phyloP scores from a whole-genome alignment of 345 rosid genomes.

The Rhodomyrtus tomentosa region DNA sequence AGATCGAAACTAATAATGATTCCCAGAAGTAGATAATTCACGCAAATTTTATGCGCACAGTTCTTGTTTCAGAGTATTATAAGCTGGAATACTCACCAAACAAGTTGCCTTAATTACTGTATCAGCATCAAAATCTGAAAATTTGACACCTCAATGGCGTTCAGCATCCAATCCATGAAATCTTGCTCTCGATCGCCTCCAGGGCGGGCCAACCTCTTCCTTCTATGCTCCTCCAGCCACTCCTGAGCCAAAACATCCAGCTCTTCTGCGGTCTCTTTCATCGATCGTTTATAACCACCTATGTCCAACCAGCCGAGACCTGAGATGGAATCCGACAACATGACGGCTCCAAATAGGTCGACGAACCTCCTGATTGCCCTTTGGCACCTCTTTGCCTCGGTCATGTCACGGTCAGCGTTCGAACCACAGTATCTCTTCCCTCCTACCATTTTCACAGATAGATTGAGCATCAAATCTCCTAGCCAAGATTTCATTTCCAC shows the following conservation, averaged over 20 bases:
- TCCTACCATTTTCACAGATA: conserved; percentile 14
- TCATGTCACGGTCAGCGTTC: not conserved
- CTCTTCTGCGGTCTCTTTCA: conserved; percentile 29
- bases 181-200: conserved; percentile 9
- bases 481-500: conserved; percentile 31
- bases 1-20: not conserved
- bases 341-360: conserved; percentile 10
- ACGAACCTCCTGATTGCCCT: conserved; percentile 9
- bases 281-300: conserved; percentile 10
- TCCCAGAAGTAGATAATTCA: not conserved
- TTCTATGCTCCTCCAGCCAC: conserved; percentile 37
- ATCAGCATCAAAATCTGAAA: conserved; percentile 11
- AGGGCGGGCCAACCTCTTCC: conserved; percentile 1
- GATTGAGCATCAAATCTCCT: conserved; percentile 14
- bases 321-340: conserved; percentile 27
- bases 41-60: not conserved
- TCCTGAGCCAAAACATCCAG: conserved; percentile 12
- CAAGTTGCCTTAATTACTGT: conserved; percentile 24
- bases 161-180: conserved; percentile 32
- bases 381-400: not conserved
- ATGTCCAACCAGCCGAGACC: conserved; percentile 31
- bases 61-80: conserved; percentile 7
- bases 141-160: conserved; percentile 3
- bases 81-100: conserved; percentile 4
- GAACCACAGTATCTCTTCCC: conserved; percentile 16